A percentile compares a stretch with the other conserved stretches of the same genome.
Conservation (phyloP, 2,329 filamentous ascomycete species). For the Eutypa lata region DNA sequence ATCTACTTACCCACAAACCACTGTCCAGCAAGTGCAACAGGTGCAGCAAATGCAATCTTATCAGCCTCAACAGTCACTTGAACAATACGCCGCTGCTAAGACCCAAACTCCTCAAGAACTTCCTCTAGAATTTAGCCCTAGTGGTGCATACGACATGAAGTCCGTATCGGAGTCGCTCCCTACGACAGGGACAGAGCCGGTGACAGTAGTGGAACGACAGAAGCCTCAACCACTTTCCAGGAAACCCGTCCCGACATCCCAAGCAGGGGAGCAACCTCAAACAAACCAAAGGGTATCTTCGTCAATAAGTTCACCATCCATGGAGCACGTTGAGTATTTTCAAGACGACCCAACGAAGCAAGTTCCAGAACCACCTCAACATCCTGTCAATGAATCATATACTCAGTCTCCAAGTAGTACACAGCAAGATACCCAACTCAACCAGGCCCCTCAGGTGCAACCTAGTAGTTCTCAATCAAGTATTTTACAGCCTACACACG, state of each 20-base stretch:
- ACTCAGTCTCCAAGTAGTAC: too few relatives aligned
- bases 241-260: neutral
- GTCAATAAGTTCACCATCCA: too few relatives aligned
- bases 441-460: too few relatives aligned
- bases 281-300: too few relatives aligned
- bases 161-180: slow-evolving; percentile 5
- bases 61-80: neutral
- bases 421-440: too few relatives aligned
- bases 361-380: too few relatives aligned
- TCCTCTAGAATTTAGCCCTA: neutral
- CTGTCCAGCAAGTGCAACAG: neutral
- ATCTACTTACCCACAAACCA: neutral
- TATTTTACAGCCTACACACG: neutral
- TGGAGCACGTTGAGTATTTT: too few relatives aligned
- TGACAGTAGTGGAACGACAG: neutral
- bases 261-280: too few relatives aligned
- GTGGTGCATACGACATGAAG: slow-evolving; percentile 4
- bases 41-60: neutral
- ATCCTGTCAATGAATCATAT: too few relatives aligned
- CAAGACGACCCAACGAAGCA: too few relatives aligned
- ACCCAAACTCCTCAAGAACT: neutral
- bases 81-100: neutral
- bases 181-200: neutral
- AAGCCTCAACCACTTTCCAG: neutral
- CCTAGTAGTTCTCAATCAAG: neutral